Conservation (phyloP, 2,329 filamentous ascomycete species). For the Phoma herbarum region DNA sequence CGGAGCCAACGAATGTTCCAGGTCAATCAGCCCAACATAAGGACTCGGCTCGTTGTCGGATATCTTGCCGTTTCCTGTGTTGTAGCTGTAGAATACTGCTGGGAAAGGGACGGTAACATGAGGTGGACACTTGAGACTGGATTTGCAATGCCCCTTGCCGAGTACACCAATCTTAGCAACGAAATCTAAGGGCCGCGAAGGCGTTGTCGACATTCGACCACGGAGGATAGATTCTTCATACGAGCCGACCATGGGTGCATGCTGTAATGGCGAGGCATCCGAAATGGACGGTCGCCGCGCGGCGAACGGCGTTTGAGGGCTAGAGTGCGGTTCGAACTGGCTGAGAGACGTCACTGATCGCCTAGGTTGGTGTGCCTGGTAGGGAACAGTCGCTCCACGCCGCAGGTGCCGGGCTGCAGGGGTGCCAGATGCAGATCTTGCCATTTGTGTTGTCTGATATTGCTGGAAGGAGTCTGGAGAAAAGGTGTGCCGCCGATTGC, state of each 20-base stretch:
- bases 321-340: conserved; percentile 48
- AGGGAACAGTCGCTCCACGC: conserved; percentile 70
- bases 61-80: conserved; percentile 71
- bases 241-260: conserved; percentile 95
- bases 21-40: conserved; percentile 91
- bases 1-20: conserved; percentile 78
- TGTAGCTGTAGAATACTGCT: conserved; percentile 95
- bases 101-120: conserved; percentile 92
- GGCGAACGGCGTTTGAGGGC: conserved; percentile 58
- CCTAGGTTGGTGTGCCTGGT: conserved; percentile 80
- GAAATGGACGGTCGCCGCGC: conserved; percentile 75
- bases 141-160: conserved; percentile 86
- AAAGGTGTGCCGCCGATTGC: conserved; percentile 74
- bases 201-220: conserved; percentile 95
- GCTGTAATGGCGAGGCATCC: conserved; percentile 80
- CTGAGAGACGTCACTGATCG: conserved; percentile 73
- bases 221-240: conserved; percentile 97
- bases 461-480: conserved; percentile 67
- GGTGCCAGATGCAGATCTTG: conserved; percentile 41
- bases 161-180: conserved; percentile 94
- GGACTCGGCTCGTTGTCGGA: conserved; percentile 89
- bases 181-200: conserved; percentile 91
- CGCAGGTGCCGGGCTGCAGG: conserved; percentile 54
- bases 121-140: conserved; percentile 82
- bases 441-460: conserved; percentile 55